Conservation (phyloP, 768 basidiomycete species). For the Boletus reticulatus region DNA sequence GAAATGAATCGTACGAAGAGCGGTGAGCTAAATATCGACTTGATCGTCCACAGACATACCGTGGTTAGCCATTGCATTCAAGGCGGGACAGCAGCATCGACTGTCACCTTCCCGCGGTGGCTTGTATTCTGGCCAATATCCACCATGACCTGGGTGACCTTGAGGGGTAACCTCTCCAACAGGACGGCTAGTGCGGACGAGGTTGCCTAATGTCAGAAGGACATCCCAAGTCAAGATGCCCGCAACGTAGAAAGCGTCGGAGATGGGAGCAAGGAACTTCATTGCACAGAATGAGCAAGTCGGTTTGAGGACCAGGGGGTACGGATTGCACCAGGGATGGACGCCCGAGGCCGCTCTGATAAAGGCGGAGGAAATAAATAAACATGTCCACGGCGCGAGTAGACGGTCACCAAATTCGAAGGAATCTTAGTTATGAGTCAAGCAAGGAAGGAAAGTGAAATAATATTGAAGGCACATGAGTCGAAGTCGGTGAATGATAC, state of each 20-base stretch:
- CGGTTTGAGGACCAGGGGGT: background rate
- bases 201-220: conserved; percentile 13
- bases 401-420: background rate
- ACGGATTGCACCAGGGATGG: background rate
- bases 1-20: background rate
- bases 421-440: background rate
- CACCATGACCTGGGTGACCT: conserved; percentile 53
- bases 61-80: conserved; percentile 82
- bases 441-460: background rate
- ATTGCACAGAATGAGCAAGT: background rate
- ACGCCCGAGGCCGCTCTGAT: background rate
- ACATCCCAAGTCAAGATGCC: conserved; percentile 9
- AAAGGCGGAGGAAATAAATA: background rate
- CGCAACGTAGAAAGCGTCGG: background rate
- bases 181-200: conserved; percentile 26
- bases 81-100: conserved; percentile 64
- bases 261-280: conserved; percentile 4
- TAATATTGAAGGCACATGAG: background rate
- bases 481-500: background rate
- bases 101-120: conserved; percentile 62
- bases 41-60: conserved; percentile 50
- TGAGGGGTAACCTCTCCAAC: conserved; percentile 51
- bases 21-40: background rate
- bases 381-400: background rate
- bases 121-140: conserved; percentile 67